Conservation (phyloP, 495 filamentous ascomycete genomes). For the Podospora conica region DNA sequence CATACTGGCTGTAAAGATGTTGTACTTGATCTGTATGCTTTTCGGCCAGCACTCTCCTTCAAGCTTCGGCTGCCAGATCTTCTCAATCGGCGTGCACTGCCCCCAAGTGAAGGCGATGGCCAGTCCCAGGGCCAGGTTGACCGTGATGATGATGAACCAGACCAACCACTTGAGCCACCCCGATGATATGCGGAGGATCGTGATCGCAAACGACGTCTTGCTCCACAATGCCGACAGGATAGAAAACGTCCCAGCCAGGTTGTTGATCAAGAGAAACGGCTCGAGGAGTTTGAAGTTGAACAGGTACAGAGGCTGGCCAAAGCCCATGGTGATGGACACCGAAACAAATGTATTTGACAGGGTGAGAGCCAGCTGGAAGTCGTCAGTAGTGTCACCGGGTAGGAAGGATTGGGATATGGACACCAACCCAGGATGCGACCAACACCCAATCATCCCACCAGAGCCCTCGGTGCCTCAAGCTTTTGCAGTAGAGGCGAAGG, state of each 20-base stretch:
- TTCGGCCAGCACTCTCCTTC: conserved; percentile 32
- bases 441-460: conserved; percentile 37
- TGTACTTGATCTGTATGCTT: conserved; percentile 25
- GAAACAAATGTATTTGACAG: conserved; percentile 65
- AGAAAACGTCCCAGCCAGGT: conserved; percentile 29
- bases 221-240: conserved; percentile 30
- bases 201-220: conserved; percentile 34
- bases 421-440: conserved; percentile 32
- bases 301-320: conserved; percentile 21
- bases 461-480: conserved; percentile 24
- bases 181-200: conserved; percentile 29
- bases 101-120: conserved; percentile 29
- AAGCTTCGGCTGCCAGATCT: conserved; percentile 23
- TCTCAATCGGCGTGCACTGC: conserved; percentile 28
- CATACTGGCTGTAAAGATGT: conserved; percentile 30
- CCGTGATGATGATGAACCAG: conserved; percentile 33
- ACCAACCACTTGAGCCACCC: conserved; percentile 25
- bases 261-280: conserved; percentile 22
- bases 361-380: conserved; percentile 15
- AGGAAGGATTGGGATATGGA: background rate
- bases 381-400: background rate
- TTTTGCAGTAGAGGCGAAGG: conserved; percentile 33
- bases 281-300: conserved; percentile 22
- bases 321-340: conserved; percentile 25
- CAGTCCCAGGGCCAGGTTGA: conserved; percentile 27